Conservation (phyloP, 176 grass and related monocot genomes). For the Ananas comosus region DNA sequence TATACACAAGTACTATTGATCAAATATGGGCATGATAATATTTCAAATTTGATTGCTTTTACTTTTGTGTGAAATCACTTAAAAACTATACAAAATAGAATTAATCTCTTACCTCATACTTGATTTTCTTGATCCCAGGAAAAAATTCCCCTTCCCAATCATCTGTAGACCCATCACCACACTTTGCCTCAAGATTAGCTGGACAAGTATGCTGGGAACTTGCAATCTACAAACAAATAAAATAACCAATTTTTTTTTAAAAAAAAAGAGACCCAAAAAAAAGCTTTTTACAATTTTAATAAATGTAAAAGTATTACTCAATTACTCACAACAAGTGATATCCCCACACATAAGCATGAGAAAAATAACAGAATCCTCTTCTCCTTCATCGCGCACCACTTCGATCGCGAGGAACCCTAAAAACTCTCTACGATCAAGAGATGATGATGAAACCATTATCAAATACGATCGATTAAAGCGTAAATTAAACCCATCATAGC, state of each 20-base stretch:
- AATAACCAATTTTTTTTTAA: background rate
- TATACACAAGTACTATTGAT: background rate
- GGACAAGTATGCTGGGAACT: conserved; percentile 31
- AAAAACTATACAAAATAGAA: background rate
- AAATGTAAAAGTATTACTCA: background rate
- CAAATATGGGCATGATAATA: background rate
- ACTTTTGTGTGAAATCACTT: background rate
- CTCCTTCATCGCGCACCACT: conserved; percentile 32
- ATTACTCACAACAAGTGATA: conserved; percentile 36
- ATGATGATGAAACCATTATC: background rate
- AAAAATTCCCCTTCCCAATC: conserved; percentile 84
- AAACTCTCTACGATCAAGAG: background rate
- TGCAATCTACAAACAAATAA: conserved; percentile 28
- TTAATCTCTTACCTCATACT: conserved; percentile 63
- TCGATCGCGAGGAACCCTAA: background rate
- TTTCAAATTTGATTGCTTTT: background rate
- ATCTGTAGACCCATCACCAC: conserved; percentile 31
- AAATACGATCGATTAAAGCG: background rate
- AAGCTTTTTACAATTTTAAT: background rate
- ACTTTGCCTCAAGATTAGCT: conserved; percentile 46
- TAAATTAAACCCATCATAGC: background rate
- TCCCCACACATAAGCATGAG: conserved; percentile 14
- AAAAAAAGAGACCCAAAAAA: background rate
- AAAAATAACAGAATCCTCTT: conserved; percentile 25
- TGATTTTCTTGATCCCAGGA: conserved; percentile 61